Percentiles rank a stretch among this genome's conserved stretches.
Conservation (phyloP, 202 grass and related monocot genomes). For the Dendrocalamus latiflorus region DNA sequence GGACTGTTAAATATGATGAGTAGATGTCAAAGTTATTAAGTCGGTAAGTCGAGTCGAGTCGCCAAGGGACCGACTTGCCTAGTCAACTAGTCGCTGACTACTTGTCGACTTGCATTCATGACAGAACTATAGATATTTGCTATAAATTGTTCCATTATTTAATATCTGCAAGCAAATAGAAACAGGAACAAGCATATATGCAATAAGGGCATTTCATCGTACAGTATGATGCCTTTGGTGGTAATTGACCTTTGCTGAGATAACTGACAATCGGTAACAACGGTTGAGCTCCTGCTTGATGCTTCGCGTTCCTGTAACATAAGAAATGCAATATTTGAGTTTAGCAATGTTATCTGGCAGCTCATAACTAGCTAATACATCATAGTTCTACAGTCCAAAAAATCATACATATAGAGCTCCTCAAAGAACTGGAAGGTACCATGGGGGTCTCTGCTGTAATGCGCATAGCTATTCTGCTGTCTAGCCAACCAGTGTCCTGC, state of each 20-base stretch:
- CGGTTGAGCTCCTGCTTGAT: slow-evolving; percentile 75
- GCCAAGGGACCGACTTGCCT: no score
- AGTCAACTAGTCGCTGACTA: no score
- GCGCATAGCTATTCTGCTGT: slow-evolving; percentile 99
- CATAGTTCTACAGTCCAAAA: slow-evolving; percentile 22
- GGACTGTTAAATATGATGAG: no score
- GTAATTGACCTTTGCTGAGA: slow-evolving; percentile 83
- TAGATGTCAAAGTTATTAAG: no score
- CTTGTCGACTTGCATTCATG: no score
- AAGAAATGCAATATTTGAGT: slow-evolving; percentile 19
- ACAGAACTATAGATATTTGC: no score
- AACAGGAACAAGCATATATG: slow-evolving; percentile 15
- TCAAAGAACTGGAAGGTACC: slow-evolving; percentile 96
- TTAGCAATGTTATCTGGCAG: not conserved
- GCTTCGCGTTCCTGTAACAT: slow-evolving; percentile 59
- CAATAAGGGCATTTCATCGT: slow-evolving; percentile 22
- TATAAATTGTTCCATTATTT: no score
- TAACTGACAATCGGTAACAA: slow-evolving; percentile 45
- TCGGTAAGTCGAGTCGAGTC: no score
- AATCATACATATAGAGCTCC: slow-evolving; percentile 85
- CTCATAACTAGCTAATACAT: slow-evolving; percentile 21
- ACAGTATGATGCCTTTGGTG: slow-evolving; percentile 73
- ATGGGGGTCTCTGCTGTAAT: slow-evolving; percentile 99
- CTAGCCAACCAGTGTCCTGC: slow-evolving; percentile 96
- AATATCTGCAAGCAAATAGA: not conserved